phyloP scores from a whole-genome alignment of 176 grass and related monocot species.

The Elaeis guineensis region DNA sequence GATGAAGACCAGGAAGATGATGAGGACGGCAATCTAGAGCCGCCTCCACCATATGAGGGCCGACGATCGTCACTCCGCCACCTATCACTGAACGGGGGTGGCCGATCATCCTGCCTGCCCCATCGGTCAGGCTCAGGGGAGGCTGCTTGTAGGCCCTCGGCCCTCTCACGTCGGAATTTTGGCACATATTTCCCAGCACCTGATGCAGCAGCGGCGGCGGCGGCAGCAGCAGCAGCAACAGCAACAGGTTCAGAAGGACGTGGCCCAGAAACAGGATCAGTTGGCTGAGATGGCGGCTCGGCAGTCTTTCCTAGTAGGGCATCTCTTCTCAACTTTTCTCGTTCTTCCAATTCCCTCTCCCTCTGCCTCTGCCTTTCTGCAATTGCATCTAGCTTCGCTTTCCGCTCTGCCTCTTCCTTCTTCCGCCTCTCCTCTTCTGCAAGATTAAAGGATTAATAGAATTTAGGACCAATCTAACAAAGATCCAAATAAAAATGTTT shows the following conservation, averaged over 20 bases:
- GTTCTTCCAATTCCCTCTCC: slow-evolving; percentile 73
- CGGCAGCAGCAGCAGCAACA: background rate
- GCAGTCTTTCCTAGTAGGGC: slow-evolving; percentile 24
- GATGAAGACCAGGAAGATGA: slow-evolving; percentile 9
- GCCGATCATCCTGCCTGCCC: slow-evolving; percentile 7
- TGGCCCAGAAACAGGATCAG: background rate
- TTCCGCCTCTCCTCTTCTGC: slow-evolving; percentile 89
- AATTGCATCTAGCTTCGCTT: slow-evolving; percentile 84
- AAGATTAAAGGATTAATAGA: slow-evolving; percentile 1
- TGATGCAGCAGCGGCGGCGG: slow-evolving; percentile 16
- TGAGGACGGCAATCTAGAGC: background rate
- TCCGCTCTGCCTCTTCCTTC: slow-evolving; percentile 64
- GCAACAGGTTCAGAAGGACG: background rate
- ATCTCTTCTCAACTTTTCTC: slow-evolving; percentile 40
- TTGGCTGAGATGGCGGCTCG: slow-evolving; percentile 15
- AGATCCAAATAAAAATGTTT: too few species aligned
- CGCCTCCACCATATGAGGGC: background rate
- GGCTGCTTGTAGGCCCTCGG: background rate
- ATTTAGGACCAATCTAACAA: too few species aligned
- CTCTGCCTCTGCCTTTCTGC: slow-evolving; percentile 63
- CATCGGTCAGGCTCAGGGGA: slow-evolving; percentile 20
- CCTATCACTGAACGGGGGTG: slow-evolving; percentile 22
- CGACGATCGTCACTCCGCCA: slow-evolving; percentile 57
- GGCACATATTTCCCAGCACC: slow-evolving; percentile 58
- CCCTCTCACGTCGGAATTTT: slow-evolving; percentile 19